Evolutionary conservation across 768 basidiomycete species (phyloP).

Genomic region (Auricularia auricula-judae): DNA sequence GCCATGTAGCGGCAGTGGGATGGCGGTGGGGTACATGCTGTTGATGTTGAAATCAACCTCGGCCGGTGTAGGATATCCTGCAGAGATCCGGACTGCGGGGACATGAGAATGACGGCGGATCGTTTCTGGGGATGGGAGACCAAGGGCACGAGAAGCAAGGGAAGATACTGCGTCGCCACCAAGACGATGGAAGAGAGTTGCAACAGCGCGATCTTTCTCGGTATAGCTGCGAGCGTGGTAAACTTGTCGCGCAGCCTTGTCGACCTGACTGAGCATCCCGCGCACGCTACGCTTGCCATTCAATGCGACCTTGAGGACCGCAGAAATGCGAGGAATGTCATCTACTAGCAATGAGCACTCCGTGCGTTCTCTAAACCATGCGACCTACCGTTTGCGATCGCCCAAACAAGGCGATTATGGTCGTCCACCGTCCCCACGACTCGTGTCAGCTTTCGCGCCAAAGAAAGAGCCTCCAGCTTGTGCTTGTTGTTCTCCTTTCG

Average conservation of each 20-base stretch:
- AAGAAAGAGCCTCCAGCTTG: constrained; percentile 9
- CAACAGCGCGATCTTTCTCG: constrained; percentile 13
- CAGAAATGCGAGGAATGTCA: constrained; percentile 11
- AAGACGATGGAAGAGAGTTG: constrained; percentile 12
- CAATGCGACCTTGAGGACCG: constrained; percentile 10
- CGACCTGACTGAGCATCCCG: constrained; percentile 10
- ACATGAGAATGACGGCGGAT: neutral
- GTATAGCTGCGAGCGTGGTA: constrained; percentile 12
- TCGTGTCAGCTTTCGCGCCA: constrained; percentile 6
- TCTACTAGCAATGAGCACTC: constrained; percentile 1
- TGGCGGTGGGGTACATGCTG: neutral
- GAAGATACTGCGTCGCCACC: constrained; percentile 13
- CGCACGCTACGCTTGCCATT: constrained; percentile 10
- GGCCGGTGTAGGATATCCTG: neutral
- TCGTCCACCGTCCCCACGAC: constrained; percentile 6
- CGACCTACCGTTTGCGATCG: constrained; percentile 7
- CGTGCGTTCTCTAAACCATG: too few species aligned
- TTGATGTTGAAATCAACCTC: neutral
- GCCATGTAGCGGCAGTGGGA: neutral
- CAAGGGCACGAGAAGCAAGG: constrained; percentile 9
- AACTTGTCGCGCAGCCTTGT: constrained; percentile 8
- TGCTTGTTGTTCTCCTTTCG: constrained; percentile 3
- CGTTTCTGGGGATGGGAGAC: neutral
- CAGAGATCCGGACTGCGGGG: neutral
- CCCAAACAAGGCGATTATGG: constrained; percentile 15